Evolutionary conservation across 139 green algal species (phyloP).

Genomic region (Chlorella sorokiniana): DNA sequence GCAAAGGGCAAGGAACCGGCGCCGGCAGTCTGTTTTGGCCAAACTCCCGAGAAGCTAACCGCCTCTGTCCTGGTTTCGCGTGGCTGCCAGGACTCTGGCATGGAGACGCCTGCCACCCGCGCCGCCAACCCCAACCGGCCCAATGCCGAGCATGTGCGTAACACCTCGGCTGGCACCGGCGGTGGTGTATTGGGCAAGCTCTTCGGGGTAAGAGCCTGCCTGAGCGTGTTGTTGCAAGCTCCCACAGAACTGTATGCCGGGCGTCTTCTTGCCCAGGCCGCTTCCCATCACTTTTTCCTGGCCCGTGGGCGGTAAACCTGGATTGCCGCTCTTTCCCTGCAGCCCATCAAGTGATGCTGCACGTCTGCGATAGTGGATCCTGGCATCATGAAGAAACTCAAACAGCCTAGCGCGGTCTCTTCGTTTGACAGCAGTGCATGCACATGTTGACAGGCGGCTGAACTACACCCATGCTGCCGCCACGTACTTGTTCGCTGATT

Average conservation of each 20-base stretch:
- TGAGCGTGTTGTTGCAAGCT: background rate
- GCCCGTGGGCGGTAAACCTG: background rate
- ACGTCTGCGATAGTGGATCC: background rate
- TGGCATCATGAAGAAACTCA: no score
- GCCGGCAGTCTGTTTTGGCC: background rate
- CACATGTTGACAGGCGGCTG: no score
- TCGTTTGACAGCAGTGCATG: no score
- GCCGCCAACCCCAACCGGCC: constrained; percentile 27
- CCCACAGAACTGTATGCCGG: background rate
- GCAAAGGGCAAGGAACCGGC: no score
- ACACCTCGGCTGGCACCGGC: constrained; percentile 19
- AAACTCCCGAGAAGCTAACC: no score
- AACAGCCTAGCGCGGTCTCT: no score
- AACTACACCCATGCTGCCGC: no score
- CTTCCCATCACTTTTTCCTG: background rate
- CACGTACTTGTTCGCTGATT: no score
- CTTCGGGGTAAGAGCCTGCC: background rate
- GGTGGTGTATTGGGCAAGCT: constrained; percentile 15
- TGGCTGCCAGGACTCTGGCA: constrained; percentile 18
- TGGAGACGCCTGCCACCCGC: constrained; percentile 11
- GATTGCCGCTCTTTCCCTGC: background rate
- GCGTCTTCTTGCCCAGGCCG: background rate
- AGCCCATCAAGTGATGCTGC: constrained; percentile 8
- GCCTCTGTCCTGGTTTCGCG: background rate
- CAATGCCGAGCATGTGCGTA: constrained; percentile 37